Evolutionary conservation across 441 rosid species (phyloP).

Genomic region (Capsella rubella): DNA sequence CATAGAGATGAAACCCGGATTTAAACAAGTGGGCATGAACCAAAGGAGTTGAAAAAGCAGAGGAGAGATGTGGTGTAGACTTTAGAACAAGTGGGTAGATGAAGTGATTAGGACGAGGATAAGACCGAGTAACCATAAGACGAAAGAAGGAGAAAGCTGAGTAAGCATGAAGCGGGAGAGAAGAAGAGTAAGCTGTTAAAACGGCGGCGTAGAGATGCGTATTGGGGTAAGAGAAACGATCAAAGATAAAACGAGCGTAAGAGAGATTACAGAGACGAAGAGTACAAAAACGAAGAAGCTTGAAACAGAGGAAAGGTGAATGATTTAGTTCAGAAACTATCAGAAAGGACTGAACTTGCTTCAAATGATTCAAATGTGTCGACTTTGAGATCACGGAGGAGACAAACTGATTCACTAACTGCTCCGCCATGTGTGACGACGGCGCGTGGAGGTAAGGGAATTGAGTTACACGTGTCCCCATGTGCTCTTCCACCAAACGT

Average conservation of each 20-base stretch:
- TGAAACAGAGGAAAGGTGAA: slow-evolving; percentile 69
- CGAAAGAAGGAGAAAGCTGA: slow-evolving; percentile 64
- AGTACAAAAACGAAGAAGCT: slow-evolving; percentile 80
- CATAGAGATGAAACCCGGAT: slow-evolving; percentile 61
- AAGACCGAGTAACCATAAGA: slow-evolving; percentile 58
- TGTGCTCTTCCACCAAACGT: slow-evolving; percentile 44
- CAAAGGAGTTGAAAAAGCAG: slow-evolving; percentile 46
- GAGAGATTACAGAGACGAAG: slow-evolving; percentile 55
- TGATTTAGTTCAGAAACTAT: slow-evolving; percentile 60
- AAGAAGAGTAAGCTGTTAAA: slow-evolving; percentile 73
- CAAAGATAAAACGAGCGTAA: slow-evolving; percentile 73
- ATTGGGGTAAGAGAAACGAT: slow-evolving; percentile 61
- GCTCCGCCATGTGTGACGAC: slow-evolving; percentile 41
- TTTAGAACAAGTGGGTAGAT: slow-evolving; percentile 77
- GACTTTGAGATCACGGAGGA: slow-evolving; percentile 52
- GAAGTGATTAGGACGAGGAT: slow-evolving; percentile 73
- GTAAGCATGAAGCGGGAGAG: slow-evolving; percentile 46
- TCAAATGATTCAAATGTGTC: slow-evolving; percentile 64
- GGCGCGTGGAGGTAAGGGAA: slow-evolving; percentile 38
- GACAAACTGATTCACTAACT: slow-evolving; percentile 44
- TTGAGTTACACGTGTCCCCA: slow-evolving; percentile 46
- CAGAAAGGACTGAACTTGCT: slow-evolving; percentile 76
- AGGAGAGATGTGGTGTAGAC: slow-evolving; percentile 49
- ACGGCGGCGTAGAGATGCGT: slow-evolving; percentile 73
- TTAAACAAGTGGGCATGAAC: slow-evolving; percentile 66